A percentile compares a stretch with the other conserved stretches of the same genome.
Evolutionary conservation across 306 rosid genomes (phyloP).

Genomic region (Pyrus communis): DNA sequence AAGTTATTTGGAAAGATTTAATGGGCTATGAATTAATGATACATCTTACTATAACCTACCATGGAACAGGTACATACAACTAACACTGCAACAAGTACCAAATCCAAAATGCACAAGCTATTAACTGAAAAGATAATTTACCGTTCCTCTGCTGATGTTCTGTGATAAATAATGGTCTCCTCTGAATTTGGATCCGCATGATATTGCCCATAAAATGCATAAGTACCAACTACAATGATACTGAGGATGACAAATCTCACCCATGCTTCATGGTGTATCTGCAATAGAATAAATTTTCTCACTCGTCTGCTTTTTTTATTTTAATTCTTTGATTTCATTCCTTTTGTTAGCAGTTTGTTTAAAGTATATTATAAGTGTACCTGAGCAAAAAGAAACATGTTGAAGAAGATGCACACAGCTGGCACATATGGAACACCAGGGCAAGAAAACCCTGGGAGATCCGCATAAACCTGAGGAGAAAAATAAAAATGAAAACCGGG

Average conservation of each 20-base stretch:
- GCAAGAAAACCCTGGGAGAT: slow-evolving; percentile 76
- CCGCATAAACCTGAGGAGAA: slow-evolving; percentile 52
- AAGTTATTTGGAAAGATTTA: background rate
- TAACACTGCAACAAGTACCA: background rate
- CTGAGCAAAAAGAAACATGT: slow-evolving; percentile 90
- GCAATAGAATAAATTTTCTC: slow-evolving; percentile 23
- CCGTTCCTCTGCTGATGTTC: slow-evolving; percentile 28
- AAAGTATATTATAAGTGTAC: slow-evolving; percentile 25
- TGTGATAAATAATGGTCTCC: slow-evolving; percentile 39
- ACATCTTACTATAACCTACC: slow-evolving; percentile 1
- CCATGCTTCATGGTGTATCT: slow-evolving; percentile 93
- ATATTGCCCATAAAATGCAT: slow-evolving; percentile 84
- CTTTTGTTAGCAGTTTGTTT: background rate
- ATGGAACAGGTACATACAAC: slow-evolving; percentile 11
- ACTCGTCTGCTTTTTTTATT: slow-evolving; percentile 1
- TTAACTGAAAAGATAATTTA: slow-evolving; percentile 18
- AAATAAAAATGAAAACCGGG: slow-evolving; percentile 1
- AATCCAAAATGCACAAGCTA: background rate
- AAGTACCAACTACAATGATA: slow-evolving; percentile 46
- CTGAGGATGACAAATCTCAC: slow-evolving; percentile 72
- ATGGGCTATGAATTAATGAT: background rate
- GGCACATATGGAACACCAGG: slow-evolving; percentile 88
- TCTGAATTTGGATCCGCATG: slow-evolving; percentile 74
- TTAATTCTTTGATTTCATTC: background rate
- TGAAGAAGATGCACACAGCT: slow-evolving; percentile 72